These are phyloP conservation scores for Ganoderma boninense DNA, from an alignment of 1,284 basidiomycete genomes.

Conservation along the genomic window DNA sequence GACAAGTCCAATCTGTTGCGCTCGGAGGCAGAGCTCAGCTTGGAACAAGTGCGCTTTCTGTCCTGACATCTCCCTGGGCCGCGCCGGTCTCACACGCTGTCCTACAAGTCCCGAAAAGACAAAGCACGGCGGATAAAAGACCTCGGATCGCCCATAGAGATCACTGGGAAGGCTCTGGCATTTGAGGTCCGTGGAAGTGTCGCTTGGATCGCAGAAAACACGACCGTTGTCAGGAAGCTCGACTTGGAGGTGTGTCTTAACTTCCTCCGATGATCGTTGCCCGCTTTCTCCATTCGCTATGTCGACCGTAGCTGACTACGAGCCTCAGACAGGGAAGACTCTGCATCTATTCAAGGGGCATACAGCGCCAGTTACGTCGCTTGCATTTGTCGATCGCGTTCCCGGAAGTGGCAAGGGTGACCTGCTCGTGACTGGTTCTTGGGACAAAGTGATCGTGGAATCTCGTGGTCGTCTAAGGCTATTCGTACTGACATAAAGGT, in stretches of 20 bases:
- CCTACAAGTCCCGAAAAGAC: constrained; percentile 64
- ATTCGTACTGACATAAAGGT: constrained; percentile 24
- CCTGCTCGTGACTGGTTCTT: constrained; percentile 85
- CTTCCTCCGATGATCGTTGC: constrained; percentile 6
- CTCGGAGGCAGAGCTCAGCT: constrained; percentile 77
- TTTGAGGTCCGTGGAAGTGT: constrained; percentile 69
- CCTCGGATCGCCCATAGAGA: constrained; percentile 79
- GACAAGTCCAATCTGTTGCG: constrained; percentile 60
- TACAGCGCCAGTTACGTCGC: constrained; percentile 84
- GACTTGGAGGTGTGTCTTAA: constrained; percentile 70
- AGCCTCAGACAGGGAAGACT: constrained; percentile 77
- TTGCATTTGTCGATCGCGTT: constrained; percentile 67
- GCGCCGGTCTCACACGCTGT: constrained; percentile 7
- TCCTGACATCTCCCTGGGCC: constrained; percentile 3
- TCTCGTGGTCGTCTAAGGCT: background rate
- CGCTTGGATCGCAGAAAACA: constrained; percentile 90
- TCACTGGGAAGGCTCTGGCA: constrained; percentile 78
- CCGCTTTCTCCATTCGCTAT: background rate
- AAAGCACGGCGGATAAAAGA: constrained; percentile 79
- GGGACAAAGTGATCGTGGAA: constrained; percentile 74
- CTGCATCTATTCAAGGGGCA: constrained; percentile 83
- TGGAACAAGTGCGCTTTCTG: constrained; percentile 63
- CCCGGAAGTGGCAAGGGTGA: constrained; percentile 48
- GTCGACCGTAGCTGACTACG: constrained; percentile 9
- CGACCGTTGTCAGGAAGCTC: constrained; percentile 74